These are phyloP conservation scores for Aegilops umbellulata DNA, from an alignment of 176 grass and related monocot genomes.

Conservation along the genomic window DNA sequence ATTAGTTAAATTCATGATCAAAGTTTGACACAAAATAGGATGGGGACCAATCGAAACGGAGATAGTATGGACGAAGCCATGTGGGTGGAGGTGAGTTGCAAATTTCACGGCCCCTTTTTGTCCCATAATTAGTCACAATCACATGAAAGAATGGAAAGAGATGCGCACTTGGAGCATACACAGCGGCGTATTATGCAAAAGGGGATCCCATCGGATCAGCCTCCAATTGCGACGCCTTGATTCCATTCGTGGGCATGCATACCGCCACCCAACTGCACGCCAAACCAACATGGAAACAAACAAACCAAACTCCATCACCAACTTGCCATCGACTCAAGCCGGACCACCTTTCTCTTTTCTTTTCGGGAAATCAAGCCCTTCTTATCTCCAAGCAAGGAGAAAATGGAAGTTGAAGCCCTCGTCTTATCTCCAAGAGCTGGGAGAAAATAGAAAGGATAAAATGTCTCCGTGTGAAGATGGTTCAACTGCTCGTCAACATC, in stretches of 20 bases:
- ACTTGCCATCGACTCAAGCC: neutral
- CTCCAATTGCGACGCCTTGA: neutral
- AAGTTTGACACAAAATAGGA: too few relatives aligned
- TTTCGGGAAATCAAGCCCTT: neutral
- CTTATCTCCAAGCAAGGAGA: neutral
- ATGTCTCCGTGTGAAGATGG: neutral
- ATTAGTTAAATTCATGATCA: too few relatives aligned
- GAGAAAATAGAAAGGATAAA: neutral
- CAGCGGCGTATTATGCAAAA: neutral
- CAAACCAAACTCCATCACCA: neutral
- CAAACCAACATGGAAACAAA: neutral
- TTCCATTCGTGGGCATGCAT: neutral
- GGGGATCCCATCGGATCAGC: neutral
- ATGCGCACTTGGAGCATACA: neutral
- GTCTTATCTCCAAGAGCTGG: neutral
- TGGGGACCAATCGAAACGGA: too few relatives aligned
- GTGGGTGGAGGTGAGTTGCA: neutral
- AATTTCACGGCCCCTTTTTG: neutral
- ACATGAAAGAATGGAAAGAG: neutral
- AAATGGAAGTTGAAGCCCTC: neutral
- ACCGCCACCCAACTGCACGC: neutral
- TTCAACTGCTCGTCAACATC: neutral
- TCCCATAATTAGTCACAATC: constrained; percentile 2
- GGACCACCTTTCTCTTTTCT: neutral
- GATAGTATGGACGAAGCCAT: neutral